Evolutionary conservation across 495 filamentous ascomycete genomes (phyloP), one percentile per base, ranked within the genome.

Genomic region (Daldinia concentrica): DNA sequence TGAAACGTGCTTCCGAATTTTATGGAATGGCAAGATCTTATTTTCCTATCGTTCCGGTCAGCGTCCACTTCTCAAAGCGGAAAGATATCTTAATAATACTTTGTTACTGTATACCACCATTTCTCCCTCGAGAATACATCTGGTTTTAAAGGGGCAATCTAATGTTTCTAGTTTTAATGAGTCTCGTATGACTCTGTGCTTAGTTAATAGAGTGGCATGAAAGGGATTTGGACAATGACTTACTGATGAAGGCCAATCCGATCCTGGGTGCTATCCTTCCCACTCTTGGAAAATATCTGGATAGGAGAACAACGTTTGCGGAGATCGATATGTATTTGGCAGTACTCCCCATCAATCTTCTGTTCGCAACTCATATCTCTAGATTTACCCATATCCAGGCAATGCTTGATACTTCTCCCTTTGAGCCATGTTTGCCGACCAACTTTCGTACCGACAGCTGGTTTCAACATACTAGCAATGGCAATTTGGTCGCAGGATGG

Each of bases 281-380:
- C 93, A 66, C 92, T 94, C 78, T 97, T 97, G 8, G 92, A 95
- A 74, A 96, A 96, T 29, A 97, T 92, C 51, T 90, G 89, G 8
- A 97, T 89, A 32, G 84, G 82, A 3, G 83, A 61, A 0, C 74
- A 73, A 7, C 72, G 73, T 50, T 86, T 88, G 3, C 82, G 80
- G 17, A 93, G 81, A 65, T 96, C 89, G 22, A 97, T 86, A 65
- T 97, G 93, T 27, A 97, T 89, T 73, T 96, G 92, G 71, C 92
- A 94, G 64, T 95, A 95, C 76, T 95, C 92, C 3, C 93, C 93
- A 71, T 97, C 93, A 59, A 95, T 89, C 76, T 96, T 97, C 39
- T 89, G 82, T 71, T 97, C 93, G 43, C 93, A 83, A 70, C 88
- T 90, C 85, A 95, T 91, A 3, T 82, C 81, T 22, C 85, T 79